Percentiles rank a stretch among this genome's conserved stretches.
These are phyloP conservation scores for Filobasidium uniguttulatum DNA, from an alignment of 1,284 basidiomycete species.

Conservation along the genomic window DNA sequence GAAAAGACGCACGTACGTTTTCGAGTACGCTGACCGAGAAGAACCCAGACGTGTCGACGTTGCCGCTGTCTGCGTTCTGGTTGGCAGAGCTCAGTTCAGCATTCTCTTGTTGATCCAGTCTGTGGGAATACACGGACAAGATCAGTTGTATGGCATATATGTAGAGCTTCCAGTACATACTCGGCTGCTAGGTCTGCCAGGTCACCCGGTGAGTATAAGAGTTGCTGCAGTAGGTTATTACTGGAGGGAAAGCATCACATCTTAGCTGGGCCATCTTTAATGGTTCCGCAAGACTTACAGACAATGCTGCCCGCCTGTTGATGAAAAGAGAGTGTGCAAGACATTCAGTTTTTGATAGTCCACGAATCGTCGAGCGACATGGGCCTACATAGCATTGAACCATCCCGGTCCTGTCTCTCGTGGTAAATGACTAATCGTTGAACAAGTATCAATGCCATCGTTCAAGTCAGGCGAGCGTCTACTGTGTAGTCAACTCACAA, in stretches of 20 bases:
- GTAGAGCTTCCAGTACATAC: constrained; percentile 40
- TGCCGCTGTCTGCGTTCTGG: constrained; percentile 45
- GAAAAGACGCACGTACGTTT: constrained; percentile 31
- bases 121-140: constrained; percentile 19
- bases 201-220: constrained; percentile 61
- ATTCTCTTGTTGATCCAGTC: constrained; percentile 41
- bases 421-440: constrained; percentile 34
- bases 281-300: constrained; percentile 22
- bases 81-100: constrained; percentile 24
- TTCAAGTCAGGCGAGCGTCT: not conserved
- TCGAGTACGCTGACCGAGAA: constrained; percentile 75
- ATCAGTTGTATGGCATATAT: not conserved
- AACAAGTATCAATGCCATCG: too few relatives aligned
- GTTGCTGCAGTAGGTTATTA: constrained; percentile 40
- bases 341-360: too few relatives aligned
- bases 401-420: constrained; percentile 33
- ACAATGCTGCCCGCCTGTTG: constrained; percentile 37
- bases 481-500: constrained; percentile 20
- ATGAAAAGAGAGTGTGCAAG: not conserved
- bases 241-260: constrained; percentile 13
- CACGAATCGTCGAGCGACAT: not conserved
- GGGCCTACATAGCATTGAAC: constrained; percentile 34
- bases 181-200: constrained; percentile 63
- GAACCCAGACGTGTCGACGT: constrained; percentile 88
- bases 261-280: not conserved